Conservation (phyloP, 2,329 filamentous ascomycete genomes). For the Coniochaeta sp. region DNA sequence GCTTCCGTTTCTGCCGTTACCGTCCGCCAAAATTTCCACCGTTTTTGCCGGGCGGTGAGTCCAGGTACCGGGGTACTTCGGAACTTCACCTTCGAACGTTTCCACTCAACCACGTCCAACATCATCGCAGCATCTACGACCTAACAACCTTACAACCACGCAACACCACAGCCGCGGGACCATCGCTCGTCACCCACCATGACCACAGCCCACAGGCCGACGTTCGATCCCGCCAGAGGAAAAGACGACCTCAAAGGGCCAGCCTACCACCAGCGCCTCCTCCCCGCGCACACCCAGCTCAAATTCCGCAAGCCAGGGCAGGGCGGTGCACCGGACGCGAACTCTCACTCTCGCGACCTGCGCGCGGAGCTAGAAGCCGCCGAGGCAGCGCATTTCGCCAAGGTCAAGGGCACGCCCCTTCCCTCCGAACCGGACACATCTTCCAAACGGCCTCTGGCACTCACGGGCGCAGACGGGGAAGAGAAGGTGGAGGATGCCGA, state of each 20-base stretch:
- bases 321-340: constrained; percentile 68
- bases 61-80: background rate
- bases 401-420: constrained; percentile 60
- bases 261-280: constrained; percentile 91
- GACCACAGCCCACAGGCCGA: constrained; percentile 73
- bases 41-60: constrained; percentile 14
- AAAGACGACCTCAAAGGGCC: constrained; percentile 92
- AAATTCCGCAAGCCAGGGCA: constrained; percentile 90
- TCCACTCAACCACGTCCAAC: background rate
- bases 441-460: constrained; percentile 59
- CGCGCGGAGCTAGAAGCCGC: constrained; percentile 83
- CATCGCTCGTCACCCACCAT: constrained; percentile 29
- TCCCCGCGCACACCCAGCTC: constrained; percentile 87
- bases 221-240: constrained; percentile 89
- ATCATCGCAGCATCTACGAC: background rate
- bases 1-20: constrained; percentile 14
- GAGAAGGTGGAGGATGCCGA: background rate
- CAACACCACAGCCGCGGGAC: constrained; percentile 25
- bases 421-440: constrained; percentile 36
- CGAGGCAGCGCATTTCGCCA: constrained; percentile 80
- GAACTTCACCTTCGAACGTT: too few species aligned
- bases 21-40: constrained; percentile 15
- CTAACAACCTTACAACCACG: background rate
- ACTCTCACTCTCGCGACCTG: constrained; percentile 59
- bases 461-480: constrained; percentile 22